A percentile compares a stretch with the other conserved stretches of the same genome.
phyloP scores from a whole-genome alignment of 495 filamentous ascomycete species.

The Geopyxis carbonaria region DNA sequence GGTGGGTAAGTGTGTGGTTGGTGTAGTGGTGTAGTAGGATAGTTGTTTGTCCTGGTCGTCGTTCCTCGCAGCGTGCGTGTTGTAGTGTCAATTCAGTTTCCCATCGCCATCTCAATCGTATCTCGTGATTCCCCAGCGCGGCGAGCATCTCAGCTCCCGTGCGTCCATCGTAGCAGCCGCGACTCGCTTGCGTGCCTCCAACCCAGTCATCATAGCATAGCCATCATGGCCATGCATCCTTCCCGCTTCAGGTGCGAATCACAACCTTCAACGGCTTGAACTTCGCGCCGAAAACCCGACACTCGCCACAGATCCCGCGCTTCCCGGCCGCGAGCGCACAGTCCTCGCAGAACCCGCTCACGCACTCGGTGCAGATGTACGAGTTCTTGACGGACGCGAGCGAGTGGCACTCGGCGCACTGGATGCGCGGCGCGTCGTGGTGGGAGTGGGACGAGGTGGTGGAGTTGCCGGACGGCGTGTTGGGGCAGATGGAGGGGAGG shows the following conservation, averaged over 20 bases:
- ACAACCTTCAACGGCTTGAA: conserved; percentile 24
- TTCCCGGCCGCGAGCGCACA: conserved; percentile 18
- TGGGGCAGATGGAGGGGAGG: conserved; percentile 17
- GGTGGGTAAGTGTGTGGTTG: no score
- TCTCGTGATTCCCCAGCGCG: no score
- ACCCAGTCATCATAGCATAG: background rate
- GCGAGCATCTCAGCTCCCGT: no score
- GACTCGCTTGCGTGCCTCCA: no score
- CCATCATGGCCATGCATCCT: conserved; percentile 5
- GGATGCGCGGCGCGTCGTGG: conserved; percentile 10
- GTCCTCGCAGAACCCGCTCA: conserved; percentile 22
- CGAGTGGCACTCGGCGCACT: conserved; percentile 19
- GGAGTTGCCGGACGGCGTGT: conserved; percentile 13
- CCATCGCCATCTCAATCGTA: no score
- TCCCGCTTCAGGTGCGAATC: conserved; percentile 14
- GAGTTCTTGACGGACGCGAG: conserved; percentile 13
- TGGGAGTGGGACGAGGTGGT: conserved; percentile 14
- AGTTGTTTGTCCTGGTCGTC: no score
- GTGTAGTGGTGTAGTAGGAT: no score
- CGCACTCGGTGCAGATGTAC: conserved; percentile 23
- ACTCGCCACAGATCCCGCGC: conserved; percentile 20
- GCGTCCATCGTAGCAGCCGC: no score
- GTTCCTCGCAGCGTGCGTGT: no score
- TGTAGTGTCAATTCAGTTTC: no score
- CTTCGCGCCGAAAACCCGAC: conserved; percentile 21